These are phyloP conservation scores for Sporisorium scitamineum DNA, from an alignment of 1,284 basidiomycete genomes.

Conservation along the genomic window DNA sequence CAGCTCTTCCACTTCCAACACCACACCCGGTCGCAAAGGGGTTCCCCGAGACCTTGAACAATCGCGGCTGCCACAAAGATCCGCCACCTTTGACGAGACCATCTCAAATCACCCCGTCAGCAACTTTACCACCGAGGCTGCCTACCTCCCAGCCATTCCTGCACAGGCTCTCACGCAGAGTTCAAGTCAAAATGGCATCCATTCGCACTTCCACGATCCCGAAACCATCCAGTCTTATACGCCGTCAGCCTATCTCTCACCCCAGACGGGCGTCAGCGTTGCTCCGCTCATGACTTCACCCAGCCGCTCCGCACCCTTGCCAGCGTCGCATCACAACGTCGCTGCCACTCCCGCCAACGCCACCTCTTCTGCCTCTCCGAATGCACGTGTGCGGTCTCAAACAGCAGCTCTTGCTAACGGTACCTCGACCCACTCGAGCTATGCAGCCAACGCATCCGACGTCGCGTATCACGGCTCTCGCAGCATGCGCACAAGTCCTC, in stretches of 20 bases:
- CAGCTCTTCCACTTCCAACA: neutral
- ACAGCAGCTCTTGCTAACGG: constrained; percentile 33
- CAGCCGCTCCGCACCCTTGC: constrained; percentile 30
- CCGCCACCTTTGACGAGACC: constrained; percentile 11
- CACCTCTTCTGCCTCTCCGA: constrained; percentile 26
- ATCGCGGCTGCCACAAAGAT: constrained; percentile 7
- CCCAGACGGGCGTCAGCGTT: constrained; percentile 10
- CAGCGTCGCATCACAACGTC: constrained; percentile 8
- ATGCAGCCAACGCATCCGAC: constrained; percentile 21
- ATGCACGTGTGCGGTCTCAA: constrained; percentile 39
- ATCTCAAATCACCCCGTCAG: constrained; percentile 18
- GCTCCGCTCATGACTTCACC: constrained; percentile 37
- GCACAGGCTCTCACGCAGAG: constrained; percentile 22
- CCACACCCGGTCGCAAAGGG: constrained; percentile 11
- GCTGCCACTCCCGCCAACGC: constrained; percentile 2
- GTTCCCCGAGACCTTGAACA: constrained; percentile 5
- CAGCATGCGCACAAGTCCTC: constrained; percentile 42
- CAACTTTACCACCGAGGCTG: constrained; percentile 14
- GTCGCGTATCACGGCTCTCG: constrained; percentile 26
- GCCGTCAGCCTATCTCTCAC: constrained; percentile 3
- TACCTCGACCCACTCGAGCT: constrained; percentile 15
- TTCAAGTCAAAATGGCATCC: constrained; percentile 2
- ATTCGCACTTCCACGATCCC: constrained; percentile 1
- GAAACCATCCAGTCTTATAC: constrained; percentile 1
- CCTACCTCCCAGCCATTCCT: constrained; percentile 32